Percentiles rank a stretch among this genome's conserved stretches.
Evolutionary conservation across 345 rosid species (phyloP).

Genomic region (Lumnitzera racemosa): DNA sequence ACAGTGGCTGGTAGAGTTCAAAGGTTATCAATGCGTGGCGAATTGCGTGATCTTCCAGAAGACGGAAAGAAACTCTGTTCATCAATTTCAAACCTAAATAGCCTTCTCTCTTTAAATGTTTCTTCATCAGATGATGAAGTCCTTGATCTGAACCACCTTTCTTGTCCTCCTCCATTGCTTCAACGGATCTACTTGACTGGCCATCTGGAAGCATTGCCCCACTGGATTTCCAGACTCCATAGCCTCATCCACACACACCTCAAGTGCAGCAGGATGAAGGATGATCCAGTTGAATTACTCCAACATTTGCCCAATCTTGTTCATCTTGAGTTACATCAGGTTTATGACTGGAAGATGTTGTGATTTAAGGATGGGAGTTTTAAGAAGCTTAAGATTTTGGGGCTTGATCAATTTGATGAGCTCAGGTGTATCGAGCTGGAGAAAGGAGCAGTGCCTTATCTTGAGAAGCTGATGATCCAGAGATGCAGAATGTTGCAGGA

Average conservation of each 20-base stretch:
- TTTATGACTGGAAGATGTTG: slow-evolving; percentile 14
- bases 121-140: slow-evolving; percentile 13
- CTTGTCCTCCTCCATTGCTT: slow-evolving; percentile 20
- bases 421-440: slow-evolving; percentile 13
- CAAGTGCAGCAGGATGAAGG: slow-evolving; percentile 11
- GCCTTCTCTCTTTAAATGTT: slow-evolving; percentile 12
- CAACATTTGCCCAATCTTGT: slow-evolving; percentile 25
- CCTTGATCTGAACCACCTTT: slow-evolving; percentile 16
- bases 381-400: slow-evolving; percentile 17
- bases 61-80: slow-evolving; percentile 16
- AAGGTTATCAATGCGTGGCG: slow-evolving; percentile 12
- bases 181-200: slow-evolving; percentile 28
- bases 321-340: slow-evolving; percentile 25
- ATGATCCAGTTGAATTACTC: slow-evolving; percentile 21
- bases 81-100: slow-evolving; percentile 11
- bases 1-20: slow-evolving; percentile 7
- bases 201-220: slow-evolving; percentile 15
- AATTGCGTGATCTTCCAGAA: background rate
- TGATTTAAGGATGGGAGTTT: slow-evolving; percentile 21
- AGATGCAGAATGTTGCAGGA: slow-evolving; percentile 18
- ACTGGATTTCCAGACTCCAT: slow-evolving; percentile 19
- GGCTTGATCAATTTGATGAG: slow-evolving; percentile 19
- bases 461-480: slow-evolving; percentile 17
- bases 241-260: slow-evolving; percentile 17
- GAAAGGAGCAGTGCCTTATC: slow-evolving; percentile 19